These are phyloP conservation scores for Cylindrodendrum hubeiense DNA, from an alignment of 2,329 filamentous ascomycete species.

Conservation along the genomic window DNA sequence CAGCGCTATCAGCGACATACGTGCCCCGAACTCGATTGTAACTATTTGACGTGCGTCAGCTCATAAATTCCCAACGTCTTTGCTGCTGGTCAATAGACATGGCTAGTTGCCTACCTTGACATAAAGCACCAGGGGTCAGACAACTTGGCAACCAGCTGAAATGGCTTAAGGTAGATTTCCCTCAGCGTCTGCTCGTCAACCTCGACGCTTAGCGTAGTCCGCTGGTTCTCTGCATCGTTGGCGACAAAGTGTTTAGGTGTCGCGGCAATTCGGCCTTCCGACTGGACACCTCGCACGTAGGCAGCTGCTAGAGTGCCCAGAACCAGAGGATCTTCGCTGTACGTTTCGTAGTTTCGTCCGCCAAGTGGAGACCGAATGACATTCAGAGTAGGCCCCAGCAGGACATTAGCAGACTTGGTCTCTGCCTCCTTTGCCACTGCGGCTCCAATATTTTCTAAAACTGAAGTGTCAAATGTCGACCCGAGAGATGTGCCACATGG, in stretches of 20 bases:
- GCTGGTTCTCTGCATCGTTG: slow-evolving; percentile 49
- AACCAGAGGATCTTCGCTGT: slow-evolving; percentile 58
- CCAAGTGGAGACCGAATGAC: slow-evolving; percentile 58
- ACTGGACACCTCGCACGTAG: slow-evolving; percentile 56
- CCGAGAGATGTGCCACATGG: slow-evolving; percentile 55
- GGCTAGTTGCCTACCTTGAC: slow-evolving; percentile 2
- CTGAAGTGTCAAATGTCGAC: slow-evolving; percentile 70
- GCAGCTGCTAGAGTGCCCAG: slow-evolving; percentile 55
- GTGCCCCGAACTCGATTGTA: slow-evolving; percentile 42
- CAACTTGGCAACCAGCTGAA: slow-evolving; percentile 53
- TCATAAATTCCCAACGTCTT: too few species aligned
- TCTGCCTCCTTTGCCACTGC: slow-evolving; percentile 64
- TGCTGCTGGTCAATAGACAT: too few species aligned
- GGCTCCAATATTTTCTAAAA: slow-evolving; percentile 68
- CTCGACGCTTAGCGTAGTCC: slow-evolving; percentile 30
- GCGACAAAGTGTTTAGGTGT: slow-evolving; percentile 59
- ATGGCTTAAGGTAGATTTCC: slow-evolving; percentile 55
- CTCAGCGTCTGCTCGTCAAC: slow-evolving; percentile 41
- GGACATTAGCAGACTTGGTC: slow-evolving; percentile 75
- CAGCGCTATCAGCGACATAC: slow-evolving; percentile 32
- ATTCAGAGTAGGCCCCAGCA: slow-evolving; percentile 72
- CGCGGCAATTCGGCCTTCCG: slow-evolving; percentile 50
- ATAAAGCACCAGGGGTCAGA: slow-evolving; percentile 67
- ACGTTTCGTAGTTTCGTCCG: slow-evolving; percentile 59
- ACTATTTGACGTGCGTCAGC: not conserved